Evolutionary conservation across 2,329 filamentous ascomycete genomes (phyloP), one percentile per base, ranked within the genome.

Genomic region (Alternaria triticina): DNA sequence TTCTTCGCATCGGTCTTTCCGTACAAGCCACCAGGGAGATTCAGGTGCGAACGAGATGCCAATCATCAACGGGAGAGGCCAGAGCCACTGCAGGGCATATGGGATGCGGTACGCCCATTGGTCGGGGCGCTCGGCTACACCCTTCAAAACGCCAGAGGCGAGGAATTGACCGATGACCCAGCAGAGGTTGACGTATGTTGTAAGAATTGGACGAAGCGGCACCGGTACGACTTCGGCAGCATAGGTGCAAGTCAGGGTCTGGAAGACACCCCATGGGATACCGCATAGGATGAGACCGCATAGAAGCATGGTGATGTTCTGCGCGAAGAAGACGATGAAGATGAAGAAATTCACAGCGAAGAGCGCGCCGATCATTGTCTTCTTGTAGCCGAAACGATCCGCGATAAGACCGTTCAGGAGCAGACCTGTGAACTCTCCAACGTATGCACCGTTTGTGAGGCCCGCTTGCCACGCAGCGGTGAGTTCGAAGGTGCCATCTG

Each of bases 71-170:
- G 90, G 89, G 12, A 90, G 73, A 0, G 90, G 90, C 89, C 90
- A 92, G 79, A 93, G 88, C 90, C 91, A 93, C 80, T 93, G 91
- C 47, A 93, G 81, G 2, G 86, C 89, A 70, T 91, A 93, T 2
- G 78, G 78, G 43, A 91, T 90, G 52, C 88, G 85, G 76, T 90
- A 91, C 0, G 88, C 86, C 88, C 88, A 91, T 75, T 91, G 83
- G 69, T 91, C 89, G 6, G 85, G 78, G 51, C 89, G 86, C 74
- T 85, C 82, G 28, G 91, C 80, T 82, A 92, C 90, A 61, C 86
- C 85, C 77, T 88, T 88, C 71, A 93, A 88, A 57, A 92, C 90
- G 44, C 89, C 90, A 54, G 90, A 90, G 44, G 88, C 90, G 57
- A 93, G 89, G 68, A 90, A 85, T 78, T 93, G 91, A 15, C 91